Evolutionary conservation across 2,329 filamentous ascomycete species (phyloP).

Genomic region (Aureobasidium sp.): DNA sequence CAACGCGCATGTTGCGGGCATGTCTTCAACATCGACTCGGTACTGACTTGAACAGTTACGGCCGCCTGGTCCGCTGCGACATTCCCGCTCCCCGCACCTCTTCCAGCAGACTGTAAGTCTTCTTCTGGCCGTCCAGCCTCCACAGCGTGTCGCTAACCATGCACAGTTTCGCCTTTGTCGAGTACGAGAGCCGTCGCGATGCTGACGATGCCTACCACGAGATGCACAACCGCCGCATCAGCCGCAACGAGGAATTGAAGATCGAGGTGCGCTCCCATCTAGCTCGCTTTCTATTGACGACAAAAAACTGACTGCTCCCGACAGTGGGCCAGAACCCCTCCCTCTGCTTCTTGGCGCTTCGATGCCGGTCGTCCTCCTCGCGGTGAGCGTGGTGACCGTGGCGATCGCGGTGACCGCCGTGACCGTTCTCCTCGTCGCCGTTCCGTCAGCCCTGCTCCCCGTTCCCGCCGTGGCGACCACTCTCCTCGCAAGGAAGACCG

Average conservation of each 20-base stretch:
- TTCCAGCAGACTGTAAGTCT: constrained; percentile 84
- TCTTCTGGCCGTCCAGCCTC: neutral
- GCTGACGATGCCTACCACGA: constrained; percentile 98
- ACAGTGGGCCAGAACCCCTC: constrained; percentile 98
- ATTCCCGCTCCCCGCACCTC: constrained; percentile 94
- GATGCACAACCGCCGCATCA: constrained; percentile 99
- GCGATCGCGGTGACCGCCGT: constrained; percentile 28
- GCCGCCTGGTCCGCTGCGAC: constrained; percentile 93
- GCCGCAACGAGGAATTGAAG: constrained; percentile 89
- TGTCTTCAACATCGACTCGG: neutral
- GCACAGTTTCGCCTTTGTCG: constrained; percentile 85
- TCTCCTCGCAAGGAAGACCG: constrained; percentile 58
- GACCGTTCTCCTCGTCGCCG: constrained; percentile 53
- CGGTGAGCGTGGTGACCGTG: constrained; percentile 4
- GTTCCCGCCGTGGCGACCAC: constrained; percentile 60
- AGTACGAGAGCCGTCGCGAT: constrained; percentile 97
- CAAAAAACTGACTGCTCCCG: neutral
- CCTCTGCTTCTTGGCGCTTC: constrained; percentile 96
- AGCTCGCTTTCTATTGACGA: neutral
- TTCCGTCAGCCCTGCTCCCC: constrained; percentile 63
- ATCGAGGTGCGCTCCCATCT: constrained; percentile 66
- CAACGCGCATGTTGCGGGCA: neutral
- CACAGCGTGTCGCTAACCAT: neutral
- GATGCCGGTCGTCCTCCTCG: constrained; percentile 56
- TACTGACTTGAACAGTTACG: constrained; percentile 59